Percentiles rank a stretch among this genome's conserved stretches.
These are phyloP conservation scores for Cystobasidium pallidum DNA, from an alignment of 1,284 basidiomycete genomes.

Conservation along the genomic window DNA sequence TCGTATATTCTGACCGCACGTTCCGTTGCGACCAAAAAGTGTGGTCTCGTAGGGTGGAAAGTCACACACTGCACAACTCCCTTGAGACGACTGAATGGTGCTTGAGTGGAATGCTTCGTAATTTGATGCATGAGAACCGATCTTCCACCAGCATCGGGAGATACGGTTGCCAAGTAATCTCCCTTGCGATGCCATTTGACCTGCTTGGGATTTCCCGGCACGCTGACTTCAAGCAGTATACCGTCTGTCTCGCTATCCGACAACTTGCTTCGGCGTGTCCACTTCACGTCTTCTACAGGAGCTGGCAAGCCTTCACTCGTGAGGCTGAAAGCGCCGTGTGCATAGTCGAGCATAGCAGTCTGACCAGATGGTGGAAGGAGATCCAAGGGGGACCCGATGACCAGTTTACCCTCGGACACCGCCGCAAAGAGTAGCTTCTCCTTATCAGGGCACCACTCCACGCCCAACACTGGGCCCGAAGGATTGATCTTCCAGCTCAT, in stretches of 20 bases:
- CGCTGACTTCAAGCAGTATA: constrained; percentile 60
- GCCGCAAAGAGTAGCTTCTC: constrained; percentile 82
- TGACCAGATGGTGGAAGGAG: constrained; percentile 60
- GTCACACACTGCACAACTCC: constrained; percentile 86
- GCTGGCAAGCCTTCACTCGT: constrained; percentile 28
- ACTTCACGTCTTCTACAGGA: constrained; percentile 58
- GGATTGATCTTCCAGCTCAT: constrained; percentile 82
- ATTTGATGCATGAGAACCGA: constrained; percentile 94
- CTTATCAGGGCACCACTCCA: constrained; percentile 91
- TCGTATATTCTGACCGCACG: constrained; percentile 96
- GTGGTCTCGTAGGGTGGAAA: constrained; percentile 92
- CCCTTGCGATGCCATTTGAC: constrained; percentile 92
- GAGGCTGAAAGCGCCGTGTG: constrained; percentile 52
- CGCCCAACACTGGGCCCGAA: constrained; percentile 70
- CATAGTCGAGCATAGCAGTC: constrained; percentile 48
- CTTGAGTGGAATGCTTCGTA: constrained; percentile 89
- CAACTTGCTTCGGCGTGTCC: constrained; percentile 60
- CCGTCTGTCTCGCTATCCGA: constrained; percentile 60
- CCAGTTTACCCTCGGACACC: constrained; percentile 74
- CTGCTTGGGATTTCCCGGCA: constrained; percentile 79
- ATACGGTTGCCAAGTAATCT: constrained; percentile 91
- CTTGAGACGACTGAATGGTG: constrained; percentile 92
- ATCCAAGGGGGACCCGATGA: constrained; percentile 75
- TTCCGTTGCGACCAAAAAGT: constrained; percentile 98
- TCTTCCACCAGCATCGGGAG: constrained; percentile 64